phyloP scores from a whole-genome alignment of 2,329 filamentous ascomycete genomes.

The Falciphora oryzae region DNA sequence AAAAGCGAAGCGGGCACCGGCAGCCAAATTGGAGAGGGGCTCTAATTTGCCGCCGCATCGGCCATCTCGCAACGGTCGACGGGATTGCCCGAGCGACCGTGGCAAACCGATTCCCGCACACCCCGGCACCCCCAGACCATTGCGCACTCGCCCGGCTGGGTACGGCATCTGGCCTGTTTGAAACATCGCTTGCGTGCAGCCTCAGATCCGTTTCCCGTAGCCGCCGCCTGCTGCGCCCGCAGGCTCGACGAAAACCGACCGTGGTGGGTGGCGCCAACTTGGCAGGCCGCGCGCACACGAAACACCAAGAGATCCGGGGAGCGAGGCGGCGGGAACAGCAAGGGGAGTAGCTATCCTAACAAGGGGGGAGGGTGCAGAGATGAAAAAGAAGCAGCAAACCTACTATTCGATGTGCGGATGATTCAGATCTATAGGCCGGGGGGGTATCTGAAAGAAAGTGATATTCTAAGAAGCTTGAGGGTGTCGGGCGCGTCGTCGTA shows the following conservation, averaged over 20 bases:
- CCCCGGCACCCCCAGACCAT: constrained; percentile 1
- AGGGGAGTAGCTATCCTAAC: neutral
- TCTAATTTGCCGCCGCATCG: constrained; percentile 1
- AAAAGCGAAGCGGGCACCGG: neutral
- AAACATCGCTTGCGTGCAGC: constrained; percentile 1
- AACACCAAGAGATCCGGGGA: neutral
- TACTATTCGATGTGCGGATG: neutral
- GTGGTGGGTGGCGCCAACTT: neutral
- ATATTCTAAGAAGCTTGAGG: constrained; percentile 9
- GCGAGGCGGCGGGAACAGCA: neutral
- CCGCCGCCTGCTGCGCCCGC: neutral
- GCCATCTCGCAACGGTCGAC: neutral
- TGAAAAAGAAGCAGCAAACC: neutral
- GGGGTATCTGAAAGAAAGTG: constrained; percentile 11
- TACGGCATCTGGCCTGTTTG: neutral
- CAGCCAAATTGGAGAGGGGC: constrained; percentile 1
- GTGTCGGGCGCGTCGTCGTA: neutral
- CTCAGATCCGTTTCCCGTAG: neutral
- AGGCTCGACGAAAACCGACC: neutral
- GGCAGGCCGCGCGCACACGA: neutral
- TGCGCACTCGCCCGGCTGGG: neutral
- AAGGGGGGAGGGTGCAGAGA: neutral
- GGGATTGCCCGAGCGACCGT: neutral
- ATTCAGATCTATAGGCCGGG: constrained; percentile 7
- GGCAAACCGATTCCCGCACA: neutral